phyloP scores from a whole-genome alignment of 331 rosid genomes.

The Ulmus americana region DNA sequence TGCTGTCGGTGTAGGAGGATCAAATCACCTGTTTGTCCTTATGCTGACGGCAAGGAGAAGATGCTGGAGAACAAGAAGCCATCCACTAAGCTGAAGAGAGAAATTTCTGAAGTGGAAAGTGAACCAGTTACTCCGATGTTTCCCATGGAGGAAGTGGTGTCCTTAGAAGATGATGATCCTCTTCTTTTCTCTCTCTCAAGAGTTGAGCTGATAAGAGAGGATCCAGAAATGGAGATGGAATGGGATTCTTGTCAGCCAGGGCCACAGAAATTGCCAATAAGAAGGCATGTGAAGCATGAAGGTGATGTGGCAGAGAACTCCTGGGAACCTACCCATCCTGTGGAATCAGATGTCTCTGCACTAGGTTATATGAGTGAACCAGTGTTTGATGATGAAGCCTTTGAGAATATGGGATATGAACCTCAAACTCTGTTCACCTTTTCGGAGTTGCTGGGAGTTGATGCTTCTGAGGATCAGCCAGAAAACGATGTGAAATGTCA shows the following conservation, averaged over 20 bases:
- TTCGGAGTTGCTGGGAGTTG: constrained; percentile 61
- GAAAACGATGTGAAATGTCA: constrained; percentile 40
- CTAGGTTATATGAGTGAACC: constrained; percentile 28
- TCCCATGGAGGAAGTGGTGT: constrained; percentile 35
- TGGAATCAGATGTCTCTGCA: constrained; percentile 42
- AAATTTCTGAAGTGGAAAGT: constrained; percentile 34
- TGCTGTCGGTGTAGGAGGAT: constrained; percentile 95
- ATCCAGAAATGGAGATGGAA: constrained; percentile 41
- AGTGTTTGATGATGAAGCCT: constrained; percentile 37
- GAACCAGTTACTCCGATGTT: constrained; percentile 55
- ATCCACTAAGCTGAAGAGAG: constrained; percentile 41
- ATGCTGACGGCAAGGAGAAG: constrained; percentile 38
- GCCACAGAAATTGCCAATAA: constrained; percentile 67
- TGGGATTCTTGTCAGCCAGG: constrained; percentile 49
- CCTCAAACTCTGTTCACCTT: constrained; percentile 77
- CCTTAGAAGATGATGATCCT: constrained; percentile 50
- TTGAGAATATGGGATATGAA: constrained; percentile 56
- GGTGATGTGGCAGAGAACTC: constrained; percentile 43
- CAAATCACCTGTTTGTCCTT: constrained; percentile 80
- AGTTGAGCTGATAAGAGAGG: constrained; percentile 56
- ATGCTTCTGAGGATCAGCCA: constrained; percentile 37
- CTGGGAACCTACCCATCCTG: constrained; percentile 22
- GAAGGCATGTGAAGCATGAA: constrained; percentile 64
- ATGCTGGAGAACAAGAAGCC: constrained; percentile 40
- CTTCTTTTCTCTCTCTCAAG: constrained; percentile 57